Conservation (phyloP, 176 grass and related monocot genomes). For the Elymus sibiricus region DNA sequence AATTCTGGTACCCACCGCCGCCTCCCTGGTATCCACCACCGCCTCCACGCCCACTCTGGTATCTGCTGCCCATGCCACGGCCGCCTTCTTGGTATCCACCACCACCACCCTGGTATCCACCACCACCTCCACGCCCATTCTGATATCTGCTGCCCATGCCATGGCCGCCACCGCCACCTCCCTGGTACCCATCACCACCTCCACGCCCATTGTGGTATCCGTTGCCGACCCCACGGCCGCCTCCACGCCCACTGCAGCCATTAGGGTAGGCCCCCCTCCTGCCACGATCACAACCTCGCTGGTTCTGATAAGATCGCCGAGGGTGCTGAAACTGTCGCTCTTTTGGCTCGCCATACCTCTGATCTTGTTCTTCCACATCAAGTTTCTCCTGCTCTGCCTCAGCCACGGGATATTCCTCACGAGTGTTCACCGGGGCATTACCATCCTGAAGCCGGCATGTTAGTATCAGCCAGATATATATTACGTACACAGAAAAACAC, state of each 20-base stretch:
- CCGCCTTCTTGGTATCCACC: constrained; percentile 2
- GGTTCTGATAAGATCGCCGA: constrained; percentile 35
- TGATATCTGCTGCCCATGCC: constrained; percentile 24
- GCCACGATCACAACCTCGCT: constrained; percentile 35
- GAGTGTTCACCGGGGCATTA: neutral
- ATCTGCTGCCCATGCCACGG: neutral
- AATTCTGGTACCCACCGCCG: constrained; percentile 28
- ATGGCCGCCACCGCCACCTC: neutral
- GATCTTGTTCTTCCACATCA: constrained; percentile 44
- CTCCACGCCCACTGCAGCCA: constrained; percentile 42
- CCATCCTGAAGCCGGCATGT: constrained; percentile 43
- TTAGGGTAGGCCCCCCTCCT: constrained; percentile 49
- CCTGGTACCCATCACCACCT: constrained; percentile 36
- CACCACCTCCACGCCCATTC: neutral
- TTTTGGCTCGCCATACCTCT: constrained; percentile 30
- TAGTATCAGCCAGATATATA: neutral
- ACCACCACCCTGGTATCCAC: constrained; percentile 32
- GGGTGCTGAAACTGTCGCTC: constrained; percentile 41
- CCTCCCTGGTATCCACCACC: neutral
- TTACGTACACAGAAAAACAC: neutral
- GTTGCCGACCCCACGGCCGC: constrained; percentile 35
- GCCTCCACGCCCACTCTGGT: neutral
- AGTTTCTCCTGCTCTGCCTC: constrained; percentile 47
- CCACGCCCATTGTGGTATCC: constrained; percentile 11
- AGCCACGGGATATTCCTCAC: constrained; percentile 16